phyloP scores from a whole-genome alignment of 495 filamentous ascomycete species.

The Barbatosphaeria neglecta region DNA sequence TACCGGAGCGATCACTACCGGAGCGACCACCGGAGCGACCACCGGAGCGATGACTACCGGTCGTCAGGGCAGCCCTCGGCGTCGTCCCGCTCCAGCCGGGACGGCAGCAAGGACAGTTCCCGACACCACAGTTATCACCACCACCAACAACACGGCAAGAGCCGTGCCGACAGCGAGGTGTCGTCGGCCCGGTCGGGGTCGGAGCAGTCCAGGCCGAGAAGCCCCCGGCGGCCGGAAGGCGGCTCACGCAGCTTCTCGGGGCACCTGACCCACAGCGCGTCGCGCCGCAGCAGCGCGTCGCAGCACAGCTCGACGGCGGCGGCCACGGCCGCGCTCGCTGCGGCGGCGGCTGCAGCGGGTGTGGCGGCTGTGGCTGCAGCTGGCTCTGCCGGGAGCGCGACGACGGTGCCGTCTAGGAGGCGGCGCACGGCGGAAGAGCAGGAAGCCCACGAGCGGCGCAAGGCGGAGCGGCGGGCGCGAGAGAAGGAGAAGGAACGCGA shows the following conservation, averaged over 20 bases:
- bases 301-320: too few relatives aligned
- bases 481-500: constrained; percentile 13
- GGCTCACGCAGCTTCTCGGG: constrained; percentile 14
- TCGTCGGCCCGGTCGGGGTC: constrained; percentile 17
- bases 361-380: too few relatives aligned
- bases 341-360: too few relatives aligned
- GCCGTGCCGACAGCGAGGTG: constrained; percentile 21
- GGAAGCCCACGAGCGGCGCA: constrained; percentile 29
- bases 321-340: too few relatives aligned
- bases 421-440: constrained; percentile 33
- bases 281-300: too few relatives aligned
- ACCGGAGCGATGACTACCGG: too few relatives aligned
- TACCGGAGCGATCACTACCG: too few relatives aligned
- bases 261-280: too few relatives aligned
- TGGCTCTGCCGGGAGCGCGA: too few relatives aligned
- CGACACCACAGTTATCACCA: constrained; percentile 15
- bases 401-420: too few relatives aligned
- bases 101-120: constrained; percentile 19
- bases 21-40: too few relatives aligned
- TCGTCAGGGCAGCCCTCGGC: constrained; percentile 23
- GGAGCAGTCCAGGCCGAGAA: constrained; percentile 18
- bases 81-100: constrained; percentile 16
- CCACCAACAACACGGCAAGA: constrained; percentile 17
- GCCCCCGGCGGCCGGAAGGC: constrained; percentile 18
- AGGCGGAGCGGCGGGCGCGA: constrained; percentile 22